Base-by-base conservation (phyloP, 495 filamentous ascomycete genomes). In the Corynascus novoguineensis region DNA sequence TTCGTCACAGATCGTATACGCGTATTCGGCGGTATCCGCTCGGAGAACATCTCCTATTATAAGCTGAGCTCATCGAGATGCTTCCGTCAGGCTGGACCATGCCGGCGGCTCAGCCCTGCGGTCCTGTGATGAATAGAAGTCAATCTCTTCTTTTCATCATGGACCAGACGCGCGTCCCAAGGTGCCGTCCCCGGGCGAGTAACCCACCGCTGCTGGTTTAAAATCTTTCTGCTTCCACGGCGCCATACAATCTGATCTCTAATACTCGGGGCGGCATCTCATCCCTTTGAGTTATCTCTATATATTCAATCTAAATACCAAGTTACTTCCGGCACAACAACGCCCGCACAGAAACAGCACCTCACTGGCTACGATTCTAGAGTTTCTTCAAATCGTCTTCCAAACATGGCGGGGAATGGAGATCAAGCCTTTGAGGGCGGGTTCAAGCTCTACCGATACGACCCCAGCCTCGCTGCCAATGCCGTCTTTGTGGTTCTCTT, bases 401-500 rank as follows among this genome's bases (percentile, higher is more conserved):
- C n/a, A n/a, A 28, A 15, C 44, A 47, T 47, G 24, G 44, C 24
- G 11, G 44, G 24, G 4, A 4, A 25, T 1, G n/a, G n/a, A n/a
- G 29, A 29, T 2, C 5, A 21, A 3, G 29, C 28, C 4, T 49
- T 11, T 10, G 46, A 32, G 46, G 46, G 29, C 29, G 44, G 44
- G 12, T 53, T 53, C 50, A 66, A 67, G 4, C 69, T 69, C 55
- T 79, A 75, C 53, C 61, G 63, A 29, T 82, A 82, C 53, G 61
- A 71, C 12, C 84, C 83, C 1, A 81, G 74, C 9, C 32, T 79
- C 12, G 70, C 65, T 1, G 74, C 76, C 0, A 82, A 77, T 2
- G 45, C 74, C 6, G 61, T 80, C n/a, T 83, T 81, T 55, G 58
- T 73, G 5, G 62, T 69, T 5, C 60, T 83, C 8, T 89, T 87